Conservation (phyloP, 2,329 filamentous ascomycete species). For the Epichloe festucae region DNA sequence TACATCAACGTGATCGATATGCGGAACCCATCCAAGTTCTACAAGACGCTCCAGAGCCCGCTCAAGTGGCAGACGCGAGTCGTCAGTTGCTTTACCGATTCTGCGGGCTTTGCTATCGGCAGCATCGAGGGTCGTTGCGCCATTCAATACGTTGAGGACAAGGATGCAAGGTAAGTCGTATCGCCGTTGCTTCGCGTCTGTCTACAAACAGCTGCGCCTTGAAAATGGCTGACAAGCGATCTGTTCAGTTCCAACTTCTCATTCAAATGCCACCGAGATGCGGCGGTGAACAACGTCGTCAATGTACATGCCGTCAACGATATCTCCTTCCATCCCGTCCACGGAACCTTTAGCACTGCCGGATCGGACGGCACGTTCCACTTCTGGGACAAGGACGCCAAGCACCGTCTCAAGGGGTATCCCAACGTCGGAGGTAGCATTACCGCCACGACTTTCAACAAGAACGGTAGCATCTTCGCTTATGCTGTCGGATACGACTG, state of each 20-base stretch:
- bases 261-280: slow-evolving; percentile 95
- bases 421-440: slow-evolving; percentile 77
- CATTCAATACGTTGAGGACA: slow-evolving; percentile 97
- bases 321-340: slow-evolving; percentile 92
- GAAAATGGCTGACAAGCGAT: not conserved
- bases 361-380: slow-evolving; percentile 94
- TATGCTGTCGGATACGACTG: slow-evolving; percentile 95
- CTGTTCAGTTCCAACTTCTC: slow-evolving; percentile 74
- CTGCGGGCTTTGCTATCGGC: slow-evolving; percentile 83
- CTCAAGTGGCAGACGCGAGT: slow-evolving; percentile 97
- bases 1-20: slow-evolving; percentile 95
- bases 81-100: slow-evolving; percentile 88
- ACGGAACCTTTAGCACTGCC: slow-evolving; percentile 97
- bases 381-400: slow-evolving; percentile 90
- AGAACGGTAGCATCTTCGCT: slow-evolving; percentile 69
- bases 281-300: slow-evolving; percentile 58
- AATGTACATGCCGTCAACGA: slow-evolving; percentile 94
- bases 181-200: not conserved
- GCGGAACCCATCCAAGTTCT: slow-evolving; percentile 75
- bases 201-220: not conserved
- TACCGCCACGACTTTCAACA: slow-evolving; percentile 82
- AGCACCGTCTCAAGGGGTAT: slow-evolving; percentile 82
- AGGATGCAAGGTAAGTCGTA: slow-evolving; percentile 55
- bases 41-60: slow-evolving; percentile 91
- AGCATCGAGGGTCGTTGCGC: slow-evolving; percentile 95